These are phyloP conservation scores for Prinsepia uniflora DNA, from an alignment of 306 rosid species.

Conservation along the genomic window DNA sequence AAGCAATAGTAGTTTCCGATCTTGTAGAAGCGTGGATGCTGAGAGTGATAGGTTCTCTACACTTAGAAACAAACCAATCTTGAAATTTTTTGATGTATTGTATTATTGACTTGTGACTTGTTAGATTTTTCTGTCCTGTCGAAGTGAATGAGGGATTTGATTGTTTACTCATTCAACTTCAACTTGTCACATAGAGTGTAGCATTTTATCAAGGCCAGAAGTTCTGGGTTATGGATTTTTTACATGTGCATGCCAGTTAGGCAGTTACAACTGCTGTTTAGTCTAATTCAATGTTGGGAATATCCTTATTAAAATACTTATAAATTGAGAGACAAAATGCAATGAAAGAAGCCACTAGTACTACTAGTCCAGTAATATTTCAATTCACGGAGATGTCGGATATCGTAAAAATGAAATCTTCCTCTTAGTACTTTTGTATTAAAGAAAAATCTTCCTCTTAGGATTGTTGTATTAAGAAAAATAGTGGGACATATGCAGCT, in stretches of 20 bases:
- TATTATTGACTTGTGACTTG: neutral
- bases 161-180: neutral
- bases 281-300: neutral
- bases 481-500: too few relatives aligned
- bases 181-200: neutral
- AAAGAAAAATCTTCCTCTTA: too few relatives aligned
- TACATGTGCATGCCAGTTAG: too few relatives aligned
- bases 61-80: neutral
- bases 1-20: slow-evolving; percentile 34
- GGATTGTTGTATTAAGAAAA: too few relatives aligned
- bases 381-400: too few relatives aligned
- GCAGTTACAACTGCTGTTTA: too few relatives aligned
- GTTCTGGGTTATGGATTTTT: neutral
- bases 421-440: too few relatives aligned
- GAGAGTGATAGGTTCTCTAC: neutral
- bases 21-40: slow-evolving; percentile 9
- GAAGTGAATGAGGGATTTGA: neutral
- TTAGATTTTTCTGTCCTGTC: neutral
- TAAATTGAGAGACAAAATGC: too few relatives aligned
- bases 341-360: too few relatives aligned
- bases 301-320: neutral
- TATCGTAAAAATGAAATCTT: too few relatives aligned
- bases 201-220: neutral
- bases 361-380: too few relatives aligned
- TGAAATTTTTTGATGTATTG: neutral